phyloP scores from a whole-genome alignment of 2,329 filamentous ascomycete species.

The Hirsutella rhossiliensis region DNA sequence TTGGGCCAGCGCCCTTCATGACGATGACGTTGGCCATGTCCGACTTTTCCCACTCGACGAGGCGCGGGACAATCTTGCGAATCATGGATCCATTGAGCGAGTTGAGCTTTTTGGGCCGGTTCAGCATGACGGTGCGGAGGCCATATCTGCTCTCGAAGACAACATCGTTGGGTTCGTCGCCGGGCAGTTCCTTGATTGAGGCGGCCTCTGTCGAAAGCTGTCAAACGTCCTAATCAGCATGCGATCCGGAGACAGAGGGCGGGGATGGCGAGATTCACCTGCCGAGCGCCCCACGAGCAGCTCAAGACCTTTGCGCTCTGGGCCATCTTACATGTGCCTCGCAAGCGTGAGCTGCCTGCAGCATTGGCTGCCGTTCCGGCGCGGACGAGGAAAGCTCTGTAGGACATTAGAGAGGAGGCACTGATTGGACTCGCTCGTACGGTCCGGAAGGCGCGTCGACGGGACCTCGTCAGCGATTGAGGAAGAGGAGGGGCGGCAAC shows the following conservation, averaged over 20 bases:
- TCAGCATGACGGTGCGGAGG: constrained; percentile 84
- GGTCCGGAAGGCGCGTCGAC: constrained; percentile 20
- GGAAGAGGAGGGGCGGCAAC: background rate
- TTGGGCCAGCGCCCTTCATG: constrained; percentile 77
- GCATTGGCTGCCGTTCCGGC: constrained; percentile 38
- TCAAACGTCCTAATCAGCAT: constrained; percentile 3
- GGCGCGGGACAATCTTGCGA: constrained; percentile 78
- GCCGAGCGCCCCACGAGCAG: constrained; percentile 34
- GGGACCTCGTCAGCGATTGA: constrained; percentile 1
- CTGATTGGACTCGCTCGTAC: constrained; percentile 21
- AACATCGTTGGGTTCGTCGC: constrained; percentile 79
- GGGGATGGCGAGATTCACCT: constrained; percentile 9
- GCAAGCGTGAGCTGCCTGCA: constrained; percentile 28
- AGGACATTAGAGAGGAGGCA: constrained; percentile 38
- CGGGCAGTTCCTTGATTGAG: constrained; percentile 42
- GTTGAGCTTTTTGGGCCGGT: constrained; percentile 85
- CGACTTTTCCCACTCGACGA: constrained; percentile 91
- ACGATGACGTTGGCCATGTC: constrained; percentile 87
- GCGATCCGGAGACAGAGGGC: background rate
- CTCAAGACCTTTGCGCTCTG: constrained; percentile 63
- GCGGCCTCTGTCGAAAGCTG: constrained; percentile 23
- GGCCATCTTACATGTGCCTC: constrained; percentile 52
- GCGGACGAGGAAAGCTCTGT: constrained; percentile 38
- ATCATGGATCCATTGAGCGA: constrained; percentile 91
- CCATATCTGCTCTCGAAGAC: constrained; percentile 84